Evolutionary conservation across 2,329 filamentous ascomycete species (phyloP), one percentile per base, ranked within the genome.

Genomic region (Macrophomina phaseolina): DNA sequence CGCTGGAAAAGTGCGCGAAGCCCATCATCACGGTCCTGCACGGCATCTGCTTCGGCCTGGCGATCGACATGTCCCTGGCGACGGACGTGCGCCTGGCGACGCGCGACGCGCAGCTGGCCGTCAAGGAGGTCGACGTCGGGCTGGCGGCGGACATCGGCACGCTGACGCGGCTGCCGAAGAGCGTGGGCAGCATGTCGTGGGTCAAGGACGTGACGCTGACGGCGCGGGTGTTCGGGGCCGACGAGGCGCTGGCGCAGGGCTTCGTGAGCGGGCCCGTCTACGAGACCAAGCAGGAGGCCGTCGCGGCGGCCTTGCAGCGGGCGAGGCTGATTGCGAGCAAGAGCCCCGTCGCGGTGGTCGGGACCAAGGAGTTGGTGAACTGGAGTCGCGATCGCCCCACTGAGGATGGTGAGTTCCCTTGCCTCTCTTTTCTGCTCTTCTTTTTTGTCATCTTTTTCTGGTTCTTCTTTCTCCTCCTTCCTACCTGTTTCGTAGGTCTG

Each of bases 1-100:
- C 89, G 14, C 82, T 97, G 64, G 94, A 97, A 77, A 89, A 86
- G 71, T 98, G 94, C 79, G 91, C 95, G 80, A 98, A 98, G 81
- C 64, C 60, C 14, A 12, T 46, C 52, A 76, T 80, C 28, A 71
- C 69, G 9, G 68, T 79, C 9, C 69, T 80, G 28, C 79, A 81
- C 67, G 75, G 75, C 7, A 72, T 76, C 5, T 64, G 70, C 12
- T 79, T 72, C 63, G 79, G 79, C 6, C 73, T 81, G 1, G 79
- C 78, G 1, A 71, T 81, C 60, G 79, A 81, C 68, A 84, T 93
- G 67, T 82, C 87, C 36, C 87, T 86, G 71, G 88, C 88, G 73
- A 87, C 88, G 70, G 91, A 94, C 76, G 85, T 94, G 66, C 87
- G 91, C 58, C 81, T 94, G 70, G 87, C 85, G 72, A 82, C 87